Conservation (phyloP, 2,329 filamentous ascomycete species). For the Trichoderma sp. region DNA sequence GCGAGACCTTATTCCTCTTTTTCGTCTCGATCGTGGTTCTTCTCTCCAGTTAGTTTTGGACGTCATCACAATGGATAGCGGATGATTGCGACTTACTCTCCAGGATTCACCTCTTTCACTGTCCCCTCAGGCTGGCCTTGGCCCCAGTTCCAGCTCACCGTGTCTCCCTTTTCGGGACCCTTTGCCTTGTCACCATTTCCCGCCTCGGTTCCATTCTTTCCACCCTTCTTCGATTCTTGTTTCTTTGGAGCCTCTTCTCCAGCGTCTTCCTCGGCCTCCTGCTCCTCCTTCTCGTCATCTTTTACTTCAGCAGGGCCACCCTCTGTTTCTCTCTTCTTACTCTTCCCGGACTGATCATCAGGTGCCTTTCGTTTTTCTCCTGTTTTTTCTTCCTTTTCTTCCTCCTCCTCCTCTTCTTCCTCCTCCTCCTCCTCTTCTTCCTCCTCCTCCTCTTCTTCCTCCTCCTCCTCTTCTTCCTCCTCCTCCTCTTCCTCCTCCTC, state of each 20-base stretch:
- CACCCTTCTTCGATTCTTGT: background rate
- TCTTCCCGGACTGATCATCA: slow-evolving; percentile 25
- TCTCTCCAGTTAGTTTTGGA: background rate
- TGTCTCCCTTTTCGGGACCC: slow-evolving; percentile 40
- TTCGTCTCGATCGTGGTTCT: slow-evolving; percentile 42
- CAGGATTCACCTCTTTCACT: slow-evolving; percentile 43
- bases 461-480: slow-evolving; percentile 20
- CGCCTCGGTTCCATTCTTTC: background rate
- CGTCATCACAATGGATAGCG: background rate
- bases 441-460: slow-evolving; percentile 10
- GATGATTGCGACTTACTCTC: slow-evolving; percentile 33
- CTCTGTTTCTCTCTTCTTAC: slow-evolving; percentile 34
- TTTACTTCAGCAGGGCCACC: slow-evolving; percentile 8
- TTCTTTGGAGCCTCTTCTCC: background rate
- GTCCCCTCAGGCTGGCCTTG: slow-evolving; percentile 42
- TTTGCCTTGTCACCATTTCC: slow-evolving; percentile 23
- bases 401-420: slow-evolving; percentile 14
- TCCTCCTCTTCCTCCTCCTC: slow-evolving; percentile 10
- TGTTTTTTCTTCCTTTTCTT: slow-evolving; percentile 19
- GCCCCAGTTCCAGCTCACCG: slow-evolving; percentile 47
- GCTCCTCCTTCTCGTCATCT: slow-evolving; percentile 8
- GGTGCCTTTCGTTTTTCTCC: slow-evolving; percentile 31
- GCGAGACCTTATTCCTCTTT: slow-evolving; percentile 39
- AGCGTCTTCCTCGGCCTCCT: slow-evolving; percentile 20
- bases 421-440: background rate